These are phyloP conservation scores for Thalassiosira hispida DNA, from an alignment of 352 stramenopile genomes.

Conservation along the genomic window DNA sequence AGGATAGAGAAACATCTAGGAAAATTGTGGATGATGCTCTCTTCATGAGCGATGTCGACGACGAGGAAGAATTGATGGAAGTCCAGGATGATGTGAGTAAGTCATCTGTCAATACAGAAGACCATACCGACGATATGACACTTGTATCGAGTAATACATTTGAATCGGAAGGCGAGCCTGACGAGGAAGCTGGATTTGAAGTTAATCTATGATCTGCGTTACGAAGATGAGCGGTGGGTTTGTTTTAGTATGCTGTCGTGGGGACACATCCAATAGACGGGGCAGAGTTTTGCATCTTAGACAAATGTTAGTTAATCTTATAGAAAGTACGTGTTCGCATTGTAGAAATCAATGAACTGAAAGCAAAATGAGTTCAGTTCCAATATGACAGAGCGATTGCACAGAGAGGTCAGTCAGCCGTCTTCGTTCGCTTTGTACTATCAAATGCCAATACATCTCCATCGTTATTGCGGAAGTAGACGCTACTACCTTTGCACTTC, in stretches of 20 bases:
- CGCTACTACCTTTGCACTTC: slow-evolving; percentile 46
- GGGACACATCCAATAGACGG: too few species aligned
- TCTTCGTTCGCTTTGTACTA: slow-evolving; percentile 8
- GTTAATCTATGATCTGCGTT: too few species aligned
- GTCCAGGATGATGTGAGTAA: background rate
- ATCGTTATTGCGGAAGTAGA: slow-evolving; percentile 42
- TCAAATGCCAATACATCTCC: slow-evolving; percentile 51
- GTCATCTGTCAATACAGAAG: background rate
- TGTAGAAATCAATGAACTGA: too few species aligned
- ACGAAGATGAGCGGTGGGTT: too few species aligned
- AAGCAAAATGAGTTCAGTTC: too few species aligned
- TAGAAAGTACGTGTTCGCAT: too few species aligned
- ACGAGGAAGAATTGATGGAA: slow-evolving; percentile 6
- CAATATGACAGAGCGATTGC: too few species aligned
- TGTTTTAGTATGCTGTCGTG: too few species aligned
- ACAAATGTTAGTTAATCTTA: too few species aligned
- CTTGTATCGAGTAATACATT: slow-evolving; percentile 6
- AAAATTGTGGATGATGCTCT: background rate
- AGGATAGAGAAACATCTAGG: background rate
- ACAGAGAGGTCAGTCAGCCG: background rate
- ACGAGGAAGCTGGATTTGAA: slow-evolving; percentile 1
- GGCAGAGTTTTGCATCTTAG: too few species aligned
- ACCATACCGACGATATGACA: slow-evolving; percentile 1
- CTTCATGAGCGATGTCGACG: background rate
- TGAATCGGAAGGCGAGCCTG: background rate